These are phyloP conservation scores for Alisma plantagoaquatica DNA, from an alignment of 106 monocot species.

Conservation along the genomic window DNA sequence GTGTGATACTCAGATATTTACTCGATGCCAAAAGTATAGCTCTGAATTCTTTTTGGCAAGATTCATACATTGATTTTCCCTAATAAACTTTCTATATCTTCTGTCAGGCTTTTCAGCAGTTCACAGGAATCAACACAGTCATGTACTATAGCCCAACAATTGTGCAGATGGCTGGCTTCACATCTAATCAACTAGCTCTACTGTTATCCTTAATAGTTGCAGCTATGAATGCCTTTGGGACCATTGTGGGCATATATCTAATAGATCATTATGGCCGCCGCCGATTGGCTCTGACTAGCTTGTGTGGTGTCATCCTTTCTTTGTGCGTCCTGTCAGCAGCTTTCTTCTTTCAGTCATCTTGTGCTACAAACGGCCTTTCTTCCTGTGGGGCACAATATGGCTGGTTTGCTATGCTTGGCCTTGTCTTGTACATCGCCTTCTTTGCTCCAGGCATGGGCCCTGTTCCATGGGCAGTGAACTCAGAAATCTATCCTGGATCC, in stretches of 20 bases:
- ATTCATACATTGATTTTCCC: too few species aligned
- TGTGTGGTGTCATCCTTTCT: slow-evolving; percentile 53
- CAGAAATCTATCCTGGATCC: slow-evolving; percentile 83
- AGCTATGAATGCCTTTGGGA: slow-evolving; percentile 69
- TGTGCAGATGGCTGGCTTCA: slow-evolving; percentile 97
- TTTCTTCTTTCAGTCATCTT: slow-evolving; percentile 50
- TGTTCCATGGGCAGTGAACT: slow-evolving; percentile 96
- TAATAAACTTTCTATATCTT: too few species aligned
- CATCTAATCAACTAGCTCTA: slow-evolving; percentile 81
- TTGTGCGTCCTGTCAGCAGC: slow-evolving; percentile 58
- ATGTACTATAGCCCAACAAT: slow-evolving; percentile 99
- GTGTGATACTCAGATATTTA: too few species aligned
- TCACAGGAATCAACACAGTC: slow-evolving; percentile 96
- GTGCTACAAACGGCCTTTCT: neutral
- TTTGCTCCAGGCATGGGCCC: slow-evolving; percentile 98
- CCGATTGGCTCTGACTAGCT: slow-evolving; percentile 52
- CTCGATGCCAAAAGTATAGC: too few species aligned
- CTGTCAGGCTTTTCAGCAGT: slow-evolving; percentile 91
- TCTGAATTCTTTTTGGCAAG: too few species aligned
- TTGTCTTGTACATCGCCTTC: slow-evolving; percentile 73
- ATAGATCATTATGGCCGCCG: slow-evolving; percentile 83
- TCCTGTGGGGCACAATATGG: slow-evolving; percentile 31
- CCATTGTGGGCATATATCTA: slow-evolving; percentile 65
- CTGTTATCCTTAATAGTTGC: slow-evolving; percentile 81
- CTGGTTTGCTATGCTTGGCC: slow-evolving; percentile 63